A percentile compares a stretch with the other conserved stretches of the same genome.
These are phyloP conservation scores for Rhizophora mangle DNA, from an alignment of 345 rosid genomes.

Conservation along the genomic window DNA sequence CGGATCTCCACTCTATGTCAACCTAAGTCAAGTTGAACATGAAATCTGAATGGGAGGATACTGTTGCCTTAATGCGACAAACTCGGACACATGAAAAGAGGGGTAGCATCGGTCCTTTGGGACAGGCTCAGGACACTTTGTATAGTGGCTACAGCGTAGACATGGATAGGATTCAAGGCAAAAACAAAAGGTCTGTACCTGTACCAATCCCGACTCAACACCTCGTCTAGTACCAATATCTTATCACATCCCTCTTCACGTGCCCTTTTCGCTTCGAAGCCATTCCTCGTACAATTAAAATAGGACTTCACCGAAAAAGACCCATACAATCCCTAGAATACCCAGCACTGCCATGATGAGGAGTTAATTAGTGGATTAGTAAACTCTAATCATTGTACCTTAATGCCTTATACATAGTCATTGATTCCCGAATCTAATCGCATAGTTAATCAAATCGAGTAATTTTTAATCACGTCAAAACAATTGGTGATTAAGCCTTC, in stretches of 20 bases:
- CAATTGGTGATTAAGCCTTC: no score
- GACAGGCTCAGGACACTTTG: conserved; percentile 1
- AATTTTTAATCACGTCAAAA: no score
- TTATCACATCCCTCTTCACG: not conserved
- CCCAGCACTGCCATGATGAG: conserved; percentile 17
- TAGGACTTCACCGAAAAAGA: no score
- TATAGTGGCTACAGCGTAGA: conserved; percentile 12
- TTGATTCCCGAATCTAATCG: no score
- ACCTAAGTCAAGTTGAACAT: not conserved
- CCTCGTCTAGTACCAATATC: not conserved
- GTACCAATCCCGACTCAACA: not conserved
- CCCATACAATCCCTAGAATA: not conserved
- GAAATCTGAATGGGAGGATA: not conserved
- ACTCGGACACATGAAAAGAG: not conserved
- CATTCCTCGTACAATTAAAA: conserved; percentile 1
- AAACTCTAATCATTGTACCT: no score
- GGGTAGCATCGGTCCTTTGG: not conserved
- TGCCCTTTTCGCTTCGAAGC: not conserved
- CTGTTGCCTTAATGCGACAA: conserved; percentile 17
- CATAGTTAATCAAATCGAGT: no score
- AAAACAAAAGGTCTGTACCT: not conserved
- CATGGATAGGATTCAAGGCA: not conserved
- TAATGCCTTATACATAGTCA: no score
- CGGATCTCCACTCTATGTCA: conserved; percentile 4
- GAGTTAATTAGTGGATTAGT: not conserved